A percentile compares a stretch with the other conserved stretches of the same genome.
Evolutionary conservation across 352 stramenopile species (phyloP).

Genomic region (Globisporangium paroecandrum): DNA sequence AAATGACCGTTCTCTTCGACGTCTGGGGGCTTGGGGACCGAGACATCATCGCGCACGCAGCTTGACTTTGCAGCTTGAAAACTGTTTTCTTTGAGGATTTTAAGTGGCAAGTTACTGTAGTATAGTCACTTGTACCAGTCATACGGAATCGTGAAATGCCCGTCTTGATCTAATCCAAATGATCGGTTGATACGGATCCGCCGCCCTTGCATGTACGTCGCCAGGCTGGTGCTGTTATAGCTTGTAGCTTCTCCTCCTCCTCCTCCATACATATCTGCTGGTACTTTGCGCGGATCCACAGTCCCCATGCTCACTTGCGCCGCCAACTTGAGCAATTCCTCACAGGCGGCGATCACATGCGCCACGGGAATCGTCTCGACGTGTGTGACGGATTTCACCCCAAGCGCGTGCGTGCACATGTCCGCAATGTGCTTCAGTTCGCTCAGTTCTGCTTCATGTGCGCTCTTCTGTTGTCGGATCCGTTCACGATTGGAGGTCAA

Average conservation of each 20-base stretch:
- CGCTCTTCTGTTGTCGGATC: conserved; percentile 27
- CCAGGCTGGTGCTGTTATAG: conserved; percentile 3
- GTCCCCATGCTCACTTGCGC: conserved; percentile 20
- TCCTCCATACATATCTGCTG: conserved; percentile 17
- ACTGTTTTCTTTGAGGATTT: neutral
- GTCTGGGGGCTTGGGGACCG: conserved; percentile 27
- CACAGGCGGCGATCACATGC: conserved; percentile 28
- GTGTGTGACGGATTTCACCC: conserved; percentile 29
- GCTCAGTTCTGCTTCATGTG: conserved; percentile 27
- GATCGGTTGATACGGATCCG: conserved; percentile 30
- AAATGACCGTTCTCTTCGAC: conserved; percentile 21
- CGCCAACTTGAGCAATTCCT: conserved; percentile 33
- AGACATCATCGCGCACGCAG: conserved; percentile 7
- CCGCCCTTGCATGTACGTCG: conserved; percentile 24
- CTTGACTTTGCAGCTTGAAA: neutral
- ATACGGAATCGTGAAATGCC: conserved; percentile 36
- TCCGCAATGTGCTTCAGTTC: conserved; percentile 33
- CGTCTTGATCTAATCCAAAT: conserved; percentile 43
- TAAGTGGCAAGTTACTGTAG: neutral
- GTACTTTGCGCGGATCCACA: conserved; percentile 10
- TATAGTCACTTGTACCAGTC: conserved; percentile 29
- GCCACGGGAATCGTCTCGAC: conserved; percentile 31
- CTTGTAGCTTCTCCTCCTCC: neutral
- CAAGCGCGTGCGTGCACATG: conserved; percentile 34
- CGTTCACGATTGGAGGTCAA: conserved; percentile 21